A percentile compares a stretch with the other conserved stretches of the same genome.
phyloP scores from a whole-genome alignment of 371 early-diverging fungal species.

The Mortierella sp. region DNA sequence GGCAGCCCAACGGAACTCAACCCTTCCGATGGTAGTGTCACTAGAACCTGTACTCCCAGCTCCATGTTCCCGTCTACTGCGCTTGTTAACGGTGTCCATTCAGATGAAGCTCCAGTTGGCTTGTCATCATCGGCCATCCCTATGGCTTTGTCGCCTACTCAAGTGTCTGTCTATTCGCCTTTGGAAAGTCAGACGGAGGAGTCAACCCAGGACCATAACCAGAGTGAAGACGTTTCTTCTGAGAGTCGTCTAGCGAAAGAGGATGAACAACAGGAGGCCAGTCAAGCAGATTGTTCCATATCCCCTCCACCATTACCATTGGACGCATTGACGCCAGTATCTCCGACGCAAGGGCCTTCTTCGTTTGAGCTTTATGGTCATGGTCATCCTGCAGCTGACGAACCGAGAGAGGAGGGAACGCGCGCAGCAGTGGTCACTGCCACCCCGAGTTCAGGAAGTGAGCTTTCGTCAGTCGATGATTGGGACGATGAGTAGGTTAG shows the following conservation, averaged over 20 bases:
- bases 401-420: not conserved
- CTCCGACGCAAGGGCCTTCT: not conserved
- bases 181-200: not conserved
- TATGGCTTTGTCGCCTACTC: not conserved
- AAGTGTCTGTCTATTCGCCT: not conserved
- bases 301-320: not conserved
- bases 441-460: conserved; percentile 5
- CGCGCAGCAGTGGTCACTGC: not conserved
- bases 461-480: conserved; percentile 11
- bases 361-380: not conserved
- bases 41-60: not conserved
- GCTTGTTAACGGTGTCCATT: not conserved
- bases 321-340: too few species aligned
- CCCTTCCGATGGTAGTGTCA: not conserved
- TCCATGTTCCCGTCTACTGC: not conserved
- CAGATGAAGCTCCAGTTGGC: not conserved
- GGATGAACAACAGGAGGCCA: not conserved
- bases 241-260: not conserved
- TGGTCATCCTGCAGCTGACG: not conserved
- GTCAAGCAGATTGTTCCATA: not conserved
- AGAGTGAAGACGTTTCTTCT: too few species aligned
- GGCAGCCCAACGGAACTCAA: not conserved
- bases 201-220: not conserved
- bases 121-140: not conserved
- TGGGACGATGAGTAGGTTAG: conserved; percentile 3